A percentile compares a stretch with the other conserved stretches of the same genome.
These are phyloP conservation scores for Pachysandra terminalis DNA, from an alignment of 164 flowering plant species.

Conservation along the genomic window DNA sequence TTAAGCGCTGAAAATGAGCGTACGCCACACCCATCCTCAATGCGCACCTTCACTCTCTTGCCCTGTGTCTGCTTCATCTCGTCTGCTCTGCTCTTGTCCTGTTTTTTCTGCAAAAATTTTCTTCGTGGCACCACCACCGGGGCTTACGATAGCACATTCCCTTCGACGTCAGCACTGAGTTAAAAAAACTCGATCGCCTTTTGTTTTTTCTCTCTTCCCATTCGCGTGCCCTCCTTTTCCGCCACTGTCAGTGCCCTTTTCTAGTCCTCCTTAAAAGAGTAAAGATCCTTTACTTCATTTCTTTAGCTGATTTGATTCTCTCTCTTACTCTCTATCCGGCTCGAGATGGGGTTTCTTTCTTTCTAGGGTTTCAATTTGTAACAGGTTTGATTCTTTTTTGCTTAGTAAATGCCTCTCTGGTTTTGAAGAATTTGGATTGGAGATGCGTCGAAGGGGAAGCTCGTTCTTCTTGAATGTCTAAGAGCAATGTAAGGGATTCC, in stretches of 20 bases:
- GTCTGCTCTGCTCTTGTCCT: not conserved
- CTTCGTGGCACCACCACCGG: not conserved
- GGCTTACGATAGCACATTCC: constrained; percentile 38
- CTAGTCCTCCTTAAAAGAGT: not conserved
- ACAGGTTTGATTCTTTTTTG: constrained; percentile 1
- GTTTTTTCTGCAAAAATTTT: not conserved
- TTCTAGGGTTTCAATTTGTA: constrained; percentile 3
- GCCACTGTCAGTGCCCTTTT: constrained; percentile 29
- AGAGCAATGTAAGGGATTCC: constrained; percentile 10
- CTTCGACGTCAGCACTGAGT: constrained; percentile 23
- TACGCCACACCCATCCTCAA: not conserved
- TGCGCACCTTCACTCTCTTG: not conserved
- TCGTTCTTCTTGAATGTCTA: constrained; percentile 8
- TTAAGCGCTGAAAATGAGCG: constrained; percentile 47
- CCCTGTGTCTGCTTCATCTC: no score
- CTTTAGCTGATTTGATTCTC: constrained; percentile 1
- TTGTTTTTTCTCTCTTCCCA: constrained; percentile 10
- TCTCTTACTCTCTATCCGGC: no score
- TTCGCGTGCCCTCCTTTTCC: constrained; percentile 48
- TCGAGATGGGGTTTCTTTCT: no score
- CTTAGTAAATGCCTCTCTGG: not conserved
- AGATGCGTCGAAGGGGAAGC: constrained; percentile 27
- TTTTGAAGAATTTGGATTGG: constrained; percentile 1
- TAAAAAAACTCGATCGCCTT: constrained; percentile 7
- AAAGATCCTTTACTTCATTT: not conserved